A percentile compares a stretch with the other conserved stretches of the same genome.
These are phyloP conservation scores for Arachnomyces sp. DNA, from an alignment of 2,329 filamentous ascomycete genomes.

Conservation along the genomic window DNA sequence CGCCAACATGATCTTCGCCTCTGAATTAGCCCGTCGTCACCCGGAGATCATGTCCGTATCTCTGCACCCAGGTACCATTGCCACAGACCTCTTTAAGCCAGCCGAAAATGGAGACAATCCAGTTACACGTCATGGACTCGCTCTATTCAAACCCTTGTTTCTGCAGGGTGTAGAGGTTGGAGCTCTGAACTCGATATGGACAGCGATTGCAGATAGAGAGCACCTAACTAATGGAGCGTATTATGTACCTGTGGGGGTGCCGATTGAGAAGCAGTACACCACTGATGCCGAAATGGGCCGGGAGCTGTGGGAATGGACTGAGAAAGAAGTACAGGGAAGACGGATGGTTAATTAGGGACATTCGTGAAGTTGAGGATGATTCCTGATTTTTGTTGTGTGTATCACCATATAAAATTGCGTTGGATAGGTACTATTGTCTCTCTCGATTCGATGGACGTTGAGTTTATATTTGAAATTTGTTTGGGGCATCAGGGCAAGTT, in stretches of 20 bases:
- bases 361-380: no score
- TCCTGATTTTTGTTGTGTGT: no score
- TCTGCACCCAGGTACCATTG: slow-evolving; percentile 44
- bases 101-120: slow-evolving; percentile 19
- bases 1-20: slow-evolving; percentile 42
- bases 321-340: slow-evolving; percentile 22
- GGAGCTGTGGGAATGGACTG: slow-evolving; percentile 40
- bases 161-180: slow-evolving; percentile 28
- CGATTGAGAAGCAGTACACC: slow-evolving; percentile 24
- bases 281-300: slow-evolving; percentile 25
- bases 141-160: slow-evolving; percentile 15
- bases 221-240: slow-evolving; percentile 32
- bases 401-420: no score
- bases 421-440: no score
- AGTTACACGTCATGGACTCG: slow-evolving; percentile 17
- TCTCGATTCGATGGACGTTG: no score
- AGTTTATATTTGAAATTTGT: no score
- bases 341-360: no score
- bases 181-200: slow-evolving; percentile 36
- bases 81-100: slow-evolving; percentile 33
- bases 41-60: slow-evolving; percentile 38
- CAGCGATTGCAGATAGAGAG: slow-evolving; percentile 26
- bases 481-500: no score
- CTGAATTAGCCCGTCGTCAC: slow-evolving; percentile 39
- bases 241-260: slow-evolving; percentile 34